A percentile compares a stretch with the other conserved stretches of the same genome.
phyloP scores from a whole-genome alignment of 2,329 filamentous ascomycete species.

The Neofusicoccum parvum region DNA sequence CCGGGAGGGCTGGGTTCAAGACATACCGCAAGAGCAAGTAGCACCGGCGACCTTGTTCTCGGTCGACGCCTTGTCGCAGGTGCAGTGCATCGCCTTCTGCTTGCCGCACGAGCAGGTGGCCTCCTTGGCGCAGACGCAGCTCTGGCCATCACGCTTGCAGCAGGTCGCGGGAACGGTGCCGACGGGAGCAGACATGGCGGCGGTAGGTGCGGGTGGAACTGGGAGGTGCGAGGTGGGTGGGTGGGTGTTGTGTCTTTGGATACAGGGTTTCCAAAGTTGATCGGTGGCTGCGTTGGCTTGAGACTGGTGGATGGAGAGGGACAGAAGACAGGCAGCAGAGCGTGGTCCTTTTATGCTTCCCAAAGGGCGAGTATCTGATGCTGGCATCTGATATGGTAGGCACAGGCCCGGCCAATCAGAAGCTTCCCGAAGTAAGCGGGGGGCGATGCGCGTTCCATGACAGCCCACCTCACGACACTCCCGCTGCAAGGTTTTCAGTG shows the following conservation, averaged over 20 bases:
- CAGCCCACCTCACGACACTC: slow-evolving; percentile 16
- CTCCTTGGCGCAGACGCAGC: slow-evolving; percentile 61
- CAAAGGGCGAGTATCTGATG: slow-evolving; percentile 16
- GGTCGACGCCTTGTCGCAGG: slow-evolving; percentile 71
- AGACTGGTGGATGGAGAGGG: background rate
- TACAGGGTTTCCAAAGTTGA: background rate
- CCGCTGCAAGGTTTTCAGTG: background rate
- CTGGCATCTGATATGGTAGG: slow-evolving; percentile 17
- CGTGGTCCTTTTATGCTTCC: slow-evolving; percentile 9
- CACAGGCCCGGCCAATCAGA: slow-evolving; percentile 1
- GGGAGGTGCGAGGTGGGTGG: background rate
- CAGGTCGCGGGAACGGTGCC: slow-evolving; percentile 55
- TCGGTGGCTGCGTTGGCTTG: background rate
- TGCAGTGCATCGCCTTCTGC: slow-evolving; percentile 83
- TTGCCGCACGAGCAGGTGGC: slow-evolving; percentile 86
- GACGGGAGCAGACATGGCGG: slow-evolving; percentile 39
- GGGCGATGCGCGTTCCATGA: slow-evolving; percentile 13
- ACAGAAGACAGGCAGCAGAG: background rate
- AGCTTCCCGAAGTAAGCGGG: slow-evolving; percentile 12
- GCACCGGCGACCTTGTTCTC: slow-evolving; percentile 77
- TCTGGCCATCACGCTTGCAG: slow-evolving; percentile 60
- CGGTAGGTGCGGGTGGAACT: background rate
- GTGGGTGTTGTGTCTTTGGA: too few relatives aligned
- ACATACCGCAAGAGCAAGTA: slow-evolving; percentile 78
- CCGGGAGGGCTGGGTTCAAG: background rate